A percentile compares a stretch with the other conserved stretches of the same genome.
Evolutionary conservation across 306 rosid genomes (phyloP).

Genomic region (Citrullus mucosospermus): DNA sequence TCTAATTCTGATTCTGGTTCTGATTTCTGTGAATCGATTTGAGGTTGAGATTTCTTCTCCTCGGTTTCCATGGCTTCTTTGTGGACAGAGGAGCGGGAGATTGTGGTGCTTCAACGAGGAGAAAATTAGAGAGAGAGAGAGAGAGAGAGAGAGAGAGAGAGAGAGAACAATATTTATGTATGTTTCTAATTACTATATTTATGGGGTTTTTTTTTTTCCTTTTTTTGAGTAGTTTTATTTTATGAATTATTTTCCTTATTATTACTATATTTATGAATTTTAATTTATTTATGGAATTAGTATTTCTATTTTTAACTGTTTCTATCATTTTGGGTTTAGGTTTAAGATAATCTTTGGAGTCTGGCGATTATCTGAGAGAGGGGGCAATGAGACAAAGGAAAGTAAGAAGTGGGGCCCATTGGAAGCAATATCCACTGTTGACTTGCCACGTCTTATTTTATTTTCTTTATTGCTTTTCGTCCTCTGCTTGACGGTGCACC

Average conservation of each 20-base stretch:
- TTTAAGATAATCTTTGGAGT: background rate
- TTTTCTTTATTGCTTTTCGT: background rate
- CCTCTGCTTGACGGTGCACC: background rate
- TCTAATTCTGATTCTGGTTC: background rate
- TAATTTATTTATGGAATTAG: too few relatives aligned
- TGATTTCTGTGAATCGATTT: background rate
- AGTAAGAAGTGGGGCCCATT: background rate
- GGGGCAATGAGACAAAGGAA: background rate
- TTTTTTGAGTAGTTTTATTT: too few relatives aligned
- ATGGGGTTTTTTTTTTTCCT: background rate
- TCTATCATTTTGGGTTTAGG: too few relatives aligned
- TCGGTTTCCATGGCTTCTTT: constrained; percentile 37
- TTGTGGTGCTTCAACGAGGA: background rate
- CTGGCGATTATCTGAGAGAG: background rate
- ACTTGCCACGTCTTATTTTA: background rate
- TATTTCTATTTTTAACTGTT: too few relatives aligned
- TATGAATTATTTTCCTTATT: too few relatives aligned
- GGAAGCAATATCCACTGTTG: background rate
- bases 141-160: background rate
- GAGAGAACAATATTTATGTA: background rate
- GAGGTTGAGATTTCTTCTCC: constrained; percentile 14
- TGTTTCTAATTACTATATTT: background rate
- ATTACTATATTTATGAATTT: too few relatives aligned
- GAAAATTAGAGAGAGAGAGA: background rate
- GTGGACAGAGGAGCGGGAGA: background rate